A percentile compares a stretch with the other conserved stretches of the same genome.
Evolutionary conservation across 805 yeast genomes (phyloP).

Genomic region (Sungouiozyma ichnusensis): DNA sequence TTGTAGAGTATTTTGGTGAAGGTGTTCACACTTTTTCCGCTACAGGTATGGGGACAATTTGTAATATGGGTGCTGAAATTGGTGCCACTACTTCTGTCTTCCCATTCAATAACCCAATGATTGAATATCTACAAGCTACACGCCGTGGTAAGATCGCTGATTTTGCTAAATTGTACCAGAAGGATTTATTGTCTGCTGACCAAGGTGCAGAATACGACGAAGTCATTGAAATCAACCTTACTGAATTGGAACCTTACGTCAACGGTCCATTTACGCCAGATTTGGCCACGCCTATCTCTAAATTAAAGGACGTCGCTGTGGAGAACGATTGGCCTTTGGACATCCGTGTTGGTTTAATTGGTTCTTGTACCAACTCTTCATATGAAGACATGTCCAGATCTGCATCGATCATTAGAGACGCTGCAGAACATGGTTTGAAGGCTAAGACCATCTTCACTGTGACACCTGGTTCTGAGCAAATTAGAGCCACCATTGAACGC

Average conservation of each 20-base stretch:
- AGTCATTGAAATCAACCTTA: conserved; percentile 80
- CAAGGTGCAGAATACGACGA: conserved; percentile 90
- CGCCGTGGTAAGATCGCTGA: conserved; percentile 78
- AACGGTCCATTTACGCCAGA: conserved; percentile 99
- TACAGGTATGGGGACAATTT: conserved; percentile 98
- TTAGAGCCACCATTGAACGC: conserved; percentile 94
- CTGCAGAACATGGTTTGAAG: conserved; percentile 82
- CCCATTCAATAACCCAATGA: conserved; percentile 92
- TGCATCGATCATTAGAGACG: conserved; percentile 84
- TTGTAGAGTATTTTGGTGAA: conserved; percentile 92
- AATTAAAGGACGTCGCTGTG: conserved; percentile 73
- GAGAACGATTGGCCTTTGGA: conserved; percentile 87
- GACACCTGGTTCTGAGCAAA: conserved; percentile 97
- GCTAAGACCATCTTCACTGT: conserved; percentile 88
- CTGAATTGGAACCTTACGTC: conserved; percentile 85
- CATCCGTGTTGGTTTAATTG: conserved; percentile 90
- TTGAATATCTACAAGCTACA: conserved; percentile 77
- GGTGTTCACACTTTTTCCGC: conserved; percentile 89
- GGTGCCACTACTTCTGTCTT: conserved; percentile 97
- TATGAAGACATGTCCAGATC: conserved; percentile 98
- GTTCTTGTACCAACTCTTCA: conserved; percentile 97
- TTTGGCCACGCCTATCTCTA: conserved; percentile 88
- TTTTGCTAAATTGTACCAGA: conserved; percentile 62
- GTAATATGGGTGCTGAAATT: conserved; percentile 99
- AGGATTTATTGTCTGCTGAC: conserved; percentile 71